Evolutionary conservation across 176 grass and related monocot species (phyloP), one percentile per base, ranked within the genome.

Genomic region (Pontederia paniculata): DNA sequence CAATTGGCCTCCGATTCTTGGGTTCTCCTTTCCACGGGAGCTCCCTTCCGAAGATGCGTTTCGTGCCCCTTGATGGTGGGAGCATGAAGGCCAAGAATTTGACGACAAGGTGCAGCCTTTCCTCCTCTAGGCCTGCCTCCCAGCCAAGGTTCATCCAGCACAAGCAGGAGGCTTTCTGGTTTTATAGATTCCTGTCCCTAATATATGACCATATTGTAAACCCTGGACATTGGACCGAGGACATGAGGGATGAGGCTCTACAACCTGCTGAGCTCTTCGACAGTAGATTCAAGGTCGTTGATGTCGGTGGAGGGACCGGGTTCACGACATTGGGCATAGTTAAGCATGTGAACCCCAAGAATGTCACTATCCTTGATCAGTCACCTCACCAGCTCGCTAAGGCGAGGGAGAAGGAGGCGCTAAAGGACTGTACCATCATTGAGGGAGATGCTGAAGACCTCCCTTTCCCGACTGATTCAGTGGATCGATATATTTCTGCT

Each of bases 81-180:
- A 61, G 55, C 21, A 65, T 28, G 37, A 48, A 56, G 44, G 50
- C 52, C 0, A 77, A 69, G 17, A 12, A 65, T 55, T 19, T 62
- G 13, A 44, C 15, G 48, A 64, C 78, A 0, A 76, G 46, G 7
- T 93, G 82, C 56, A 63, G 56, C 23, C 42, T 82, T 65, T 82
- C 78, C 10, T 74, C 86, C 73, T 46, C 82, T 1, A 77, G 88
- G 54, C 72, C 94, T 2, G 48, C 69, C 1, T 70, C 75, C 15
- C 77, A 80, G 52, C 83, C 87, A 53, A 78, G 94, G 21, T 99
- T 99, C 78, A 99, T 99, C 62, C 87, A 93, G 73, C 94, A 98
- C 87, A 98, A 98, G 70, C 81, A 98, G 75, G 94, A 98, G 76
- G 94, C 94, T 42, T 93, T 91, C 72, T 98, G 94, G 94, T 98